phyloP scores from a whole-genome alignment of 116 monocot genomes.

The Thalassia testudinum region DNA sequence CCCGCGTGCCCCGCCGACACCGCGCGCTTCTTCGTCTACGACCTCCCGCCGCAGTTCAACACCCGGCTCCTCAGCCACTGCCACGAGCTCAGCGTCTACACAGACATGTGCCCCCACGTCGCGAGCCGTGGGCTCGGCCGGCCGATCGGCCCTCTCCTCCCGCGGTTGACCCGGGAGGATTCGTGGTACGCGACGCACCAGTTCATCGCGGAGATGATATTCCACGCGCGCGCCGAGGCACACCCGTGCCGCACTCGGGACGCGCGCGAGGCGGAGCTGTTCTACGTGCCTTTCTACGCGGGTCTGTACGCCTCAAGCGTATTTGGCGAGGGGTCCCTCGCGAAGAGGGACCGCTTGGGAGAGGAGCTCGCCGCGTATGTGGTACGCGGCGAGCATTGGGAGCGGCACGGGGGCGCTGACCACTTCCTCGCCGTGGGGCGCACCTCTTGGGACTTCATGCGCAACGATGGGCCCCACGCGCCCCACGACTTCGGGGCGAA shows the following conservation, averaged over 20 bases:
- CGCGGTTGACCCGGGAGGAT: not conserved
- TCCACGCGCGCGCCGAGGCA: constrained; percentile 44
- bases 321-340: constrained; percentile 14
- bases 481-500: constrained; percentile 44
- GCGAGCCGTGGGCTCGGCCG: constrained; percentile 59
- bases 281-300: constrained; percentile 63
- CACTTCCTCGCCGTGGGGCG: constrained; percentile 61
- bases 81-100: constrained; percentile 32
- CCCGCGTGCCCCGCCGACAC: constrained; percentile 11
- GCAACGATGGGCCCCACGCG: not conserved
- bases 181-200: constrained; percentile 53
- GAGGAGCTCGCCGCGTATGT: constrained; percentile 20
- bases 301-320: constrained; percentile 44
- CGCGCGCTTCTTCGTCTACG: constrained; percentile 43
- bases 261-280: constrained; percentile 16
- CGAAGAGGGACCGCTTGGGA: constrained; percentile 28
- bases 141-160: constrained; percentile 1
- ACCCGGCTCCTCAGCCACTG: constrained; percentile 29
- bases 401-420: constrained; percentile 23
- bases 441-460: constrained; percentile 66
- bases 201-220: constrained; percentile 60
- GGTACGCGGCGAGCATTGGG: constrained; percentile 7
- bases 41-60: constrained; percentile 47
- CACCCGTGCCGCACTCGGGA: constrained; percentile 48
- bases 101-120: constrained; percentile 69